Conservation (phyloP, 768 basidiomycete species). For the Symmetrospora coprosmae region DNA sequence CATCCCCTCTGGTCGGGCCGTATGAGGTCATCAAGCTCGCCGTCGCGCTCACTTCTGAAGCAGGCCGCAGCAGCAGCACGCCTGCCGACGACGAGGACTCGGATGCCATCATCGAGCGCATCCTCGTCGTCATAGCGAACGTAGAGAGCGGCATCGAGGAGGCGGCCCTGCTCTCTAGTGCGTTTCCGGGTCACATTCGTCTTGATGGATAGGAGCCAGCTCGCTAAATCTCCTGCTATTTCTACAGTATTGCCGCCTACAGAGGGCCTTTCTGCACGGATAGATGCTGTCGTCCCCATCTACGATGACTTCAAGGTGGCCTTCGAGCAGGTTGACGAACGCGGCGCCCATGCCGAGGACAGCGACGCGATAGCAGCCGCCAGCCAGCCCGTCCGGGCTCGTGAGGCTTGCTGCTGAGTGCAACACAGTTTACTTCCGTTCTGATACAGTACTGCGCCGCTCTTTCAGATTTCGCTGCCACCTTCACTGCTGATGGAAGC, state of each 20-base stretch:
- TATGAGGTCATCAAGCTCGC: slow-evolving; percentile 18
- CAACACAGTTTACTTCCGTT: background rate
- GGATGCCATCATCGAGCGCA: background rate
- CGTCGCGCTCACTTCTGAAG: too few species aligned
- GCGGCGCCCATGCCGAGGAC: background rate
- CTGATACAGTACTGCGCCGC: background rate
- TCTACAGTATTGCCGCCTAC: too few species aligned
- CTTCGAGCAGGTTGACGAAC: slow-evolving; percentile 2
- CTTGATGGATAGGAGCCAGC: too few species aligned
- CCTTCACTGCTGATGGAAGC: background rate
- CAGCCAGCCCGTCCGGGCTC: background rate
- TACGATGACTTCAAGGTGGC: background rate
- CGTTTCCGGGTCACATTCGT: too few species aligned
- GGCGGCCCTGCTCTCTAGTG: background rate
- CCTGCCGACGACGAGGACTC: background rate
- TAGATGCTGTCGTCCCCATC: slow-evolving; percentile 2
- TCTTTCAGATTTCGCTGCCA: background rate
- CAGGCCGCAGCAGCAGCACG: background rate
- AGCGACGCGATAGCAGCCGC: slow-evolving; percentile 1
- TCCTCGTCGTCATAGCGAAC: slow-evolving; percentile 11
- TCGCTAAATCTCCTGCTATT: too few species aligned
- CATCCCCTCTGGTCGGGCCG: too few species aligned
- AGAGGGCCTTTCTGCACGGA: too few species aligned
- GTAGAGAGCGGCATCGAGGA: slow-evolving; percentile 9
- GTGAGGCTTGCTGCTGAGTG: background rate